phyloP scores from a whole-genome alignment of 441 rosid species.

The Syzygium syzygioides region DNA sequence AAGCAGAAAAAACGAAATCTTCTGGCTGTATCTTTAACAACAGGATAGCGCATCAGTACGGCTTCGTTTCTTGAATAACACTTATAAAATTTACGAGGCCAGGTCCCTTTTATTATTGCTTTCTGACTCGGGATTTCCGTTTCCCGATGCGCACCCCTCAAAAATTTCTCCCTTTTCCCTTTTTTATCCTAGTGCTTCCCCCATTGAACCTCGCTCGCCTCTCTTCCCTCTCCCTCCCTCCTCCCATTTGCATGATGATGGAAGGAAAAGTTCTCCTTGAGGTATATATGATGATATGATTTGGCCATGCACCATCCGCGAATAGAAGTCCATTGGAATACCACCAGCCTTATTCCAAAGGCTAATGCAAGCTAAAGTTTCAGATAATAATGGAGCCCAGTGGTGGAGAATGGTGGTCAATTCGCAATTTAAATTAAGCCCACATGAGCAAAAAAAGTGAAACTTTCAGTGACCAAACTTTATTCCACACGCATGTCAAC shows the following conservation, averaged over 20 bases:
- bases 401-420: not conserved
- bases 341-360: not conserved
- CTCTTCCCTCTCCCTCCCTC: not conserved
- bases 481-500: not conserved
- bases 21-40: constrained; percentile 20
- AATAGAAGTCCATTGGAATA: not conserved
- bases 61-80: not conserved
- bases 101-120: constrained; percentile 30
- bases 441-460: not conserved
- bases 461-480: not conserved
- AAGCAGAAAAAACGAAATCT: not conserved
- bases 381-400: not conserved
- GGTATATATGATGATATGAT: not conserved
- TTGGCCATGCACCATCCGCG: not conserved
- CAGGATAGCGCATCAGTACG: constrained; percentile 52
- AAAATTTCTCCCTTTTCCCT: not conserved
- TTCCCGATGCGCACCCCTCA: constrained; percentile 47
- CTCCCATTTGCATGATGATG: not conserved
- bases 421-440: not conserved
- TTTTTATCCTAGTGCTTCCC: not conserved
- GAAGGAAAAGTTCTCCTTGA: not conserved
- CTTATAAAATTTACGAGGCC: not conserved
- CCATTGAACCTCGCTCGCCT: not conserved
- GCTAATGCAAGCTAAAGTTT: not conserved
- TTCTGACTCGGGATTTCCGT: constrained; percentile 70